Conservation (phyloP, 2,329 filamentous ascomycete genomes). For the Pyrenophora teres region DNA sequence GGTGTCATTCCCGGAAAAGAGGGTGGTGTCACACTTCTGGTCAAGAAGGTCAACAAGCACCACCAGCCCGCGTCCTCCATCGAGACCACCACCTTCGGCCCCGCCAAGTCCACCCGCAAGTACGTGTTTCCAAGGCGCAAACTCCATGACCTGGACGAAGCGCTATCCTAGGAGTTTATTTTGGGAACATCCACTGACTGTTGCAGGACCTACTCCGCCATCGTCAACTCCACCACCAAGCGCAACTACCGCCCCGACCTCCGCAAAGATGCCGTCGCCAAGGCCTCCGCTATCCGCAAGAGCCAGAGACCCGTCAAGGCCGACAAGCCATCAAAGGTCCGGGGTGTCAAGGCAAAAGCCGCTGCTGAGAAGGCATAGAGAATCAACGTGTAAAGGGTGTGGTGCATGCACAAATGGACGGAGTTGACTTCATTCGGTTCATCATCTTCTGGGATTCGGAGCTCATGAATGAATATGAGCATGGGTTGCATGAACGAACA, state of each 20-base stretch:
- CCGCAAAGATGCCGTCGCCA: constrained; percentile 71
- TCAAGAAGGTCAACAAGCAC: constrained; percentile 77
- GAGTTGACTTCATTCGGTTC: constrained; percentile 31
- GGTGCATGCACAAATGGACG: constrained; percentile 17
- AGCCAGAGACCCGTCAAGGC: constrained; percentile 81
- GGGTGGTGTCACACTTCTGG: constrained; percentile 77
- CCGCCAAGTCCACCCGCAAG: constrained; percentile 79
- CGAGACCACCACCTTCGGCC: constrained; percentile 70
- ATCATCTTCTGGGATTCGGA: constrained; percentile 19
- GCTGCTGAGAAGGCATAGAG: constrained; percentile 51
- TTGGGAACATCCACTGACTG: constrained; percentile 4
- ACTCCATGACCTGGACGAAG: neutral
- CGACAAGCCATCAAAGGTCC: constrained; percentile 71
- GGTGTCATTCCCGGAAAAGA: constrained; percentile 77
- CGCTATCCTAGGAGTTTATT: neutral
- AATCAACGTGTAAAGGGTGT: constrained; percentile 10
- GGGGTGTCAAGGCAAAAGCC: constrained; percentile 80
- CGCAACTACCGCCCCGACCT: constrained; percentile 72
- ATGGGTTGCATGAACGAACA: constrained; percentile 16
- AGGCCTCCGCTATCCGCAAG: constrained; percentile 81
- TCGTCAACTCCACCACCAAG: constrained; percentile 83
- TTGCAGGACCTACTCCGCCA: constrained; percentile 76
- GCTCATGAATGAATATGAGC: constrained; percentile 15
- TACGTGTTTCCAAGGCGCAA: constrained; percentile 54
- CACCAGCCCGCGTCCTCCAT: constrained; percentile 74